Base-by-base conservation (phyloP, 129 eudicot species). In the Rutidosis leptorrhynchoides region DNA sequence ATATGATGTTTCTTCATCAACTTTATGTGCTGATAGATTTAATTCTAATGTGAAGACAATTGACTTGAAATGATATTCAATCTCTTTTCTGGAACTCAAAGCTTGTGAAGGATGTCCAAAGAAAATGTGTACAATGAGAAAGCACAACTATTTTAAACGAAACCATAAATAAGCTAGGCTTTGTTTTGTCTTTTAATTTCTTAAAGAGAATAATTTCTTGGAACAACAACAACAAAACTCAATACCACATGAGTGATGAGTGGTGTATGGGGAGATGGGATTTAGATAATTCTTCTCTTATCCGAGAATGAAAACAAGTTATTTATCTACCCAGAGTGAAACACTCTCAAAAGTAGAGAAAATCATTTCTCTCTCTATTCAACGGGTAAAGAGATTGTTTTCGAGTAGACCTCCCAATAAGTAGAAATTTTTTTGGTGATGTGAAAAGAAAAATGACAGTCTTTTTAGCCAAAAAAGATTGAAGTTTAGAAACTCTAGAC, bases 81-180 rank as follows among this genome's bases (percentile, higher is more conserved):
- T 20, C 21, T 62, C 67, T 62, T 62, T 52, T 62, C 16, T 22
- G 25, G 21, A 28, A 37, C 23, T 56, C 23, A 30, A 54, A 11
- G 23, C 0, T 21, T 54, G 30, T 54, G 60, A 23, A 20, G n/a
- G 3, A 54, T 21, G 29, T 56, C 64, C 25, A 33, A 33, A 24
- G 33, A 69, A 35, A 45, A 56, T 24, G 30, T 53, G 42, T 24
- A 56, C 33, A 55, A 57, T 27, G 51, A 69, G n/a, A 30, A 69
- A 22, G 48, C 63, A n/a, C 42, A 69, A 56, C 24, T 23, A 48
- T 28, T 3, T 56, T 24, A 69, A 37, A 69, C 26, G 42, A 30
- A 69, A 58, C 65, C 35, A 57, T 9, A 5, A 22, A 37, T 20
- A 35, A 56, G 74, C 25, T 69, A 55, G 74, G n/a, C n/a, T n/a